phyloP scores from a whole-genome alignment of 1,284 basidiomycete species.

The Macrocystidia cucumis region DNA sequence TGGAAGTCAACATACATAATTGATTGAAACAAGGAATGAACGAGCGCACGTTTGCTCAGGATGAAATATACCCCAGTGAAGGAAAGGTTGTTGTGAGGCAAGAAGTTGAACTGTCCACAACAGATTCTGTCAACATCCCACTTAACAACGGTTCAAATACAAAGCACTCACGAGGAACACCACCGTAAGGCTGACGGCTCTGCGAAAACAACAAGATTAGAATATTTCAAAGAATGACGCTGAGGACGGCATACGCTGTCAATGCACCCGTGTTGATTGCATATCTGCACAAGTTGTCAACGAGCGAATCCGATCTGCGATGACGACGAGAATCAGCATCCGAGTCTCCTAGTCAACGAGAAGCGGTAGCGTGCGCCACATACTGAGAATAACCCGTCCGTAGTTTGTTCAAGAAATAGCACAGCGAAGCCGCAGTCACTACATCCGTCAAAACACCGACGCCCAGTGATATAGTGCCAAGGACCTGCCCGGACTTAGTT shows the following conservation, averaged over 20 bases:
- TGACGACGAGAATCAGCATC: not conserved
- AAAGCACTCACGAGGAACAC: conserved; percentile 41
- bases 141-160: not conserved
- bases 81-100: conserved; percentile 43
- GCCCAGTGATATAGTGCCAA: conserved; percentile 31
- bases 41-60: conserved; percentile 52
- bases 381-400: conserved; percentile 29
- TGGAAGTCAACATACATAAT: conserved; percentile 4
- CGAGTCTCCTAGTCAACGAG: not conserved
- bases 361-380: conserved; percentile 2
- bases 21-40: not conserved
- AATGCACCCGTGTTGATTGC: conserved; percentile 54
- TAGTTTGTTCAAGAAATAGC: conserved; percentile 30
- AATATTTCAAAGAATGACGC: not conserved
- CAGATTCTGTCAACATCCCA: not conserved
- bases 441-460: conserved; percentile 32
- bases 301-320: conserved; percentile 49
- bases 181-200: conserved; percentile 49
- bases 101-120: conserved; percentile 41
- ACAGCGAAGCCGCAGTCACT: conserved; percentile 30
- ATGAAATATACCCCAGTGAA: conserved; percentile 56
- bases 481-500: conserved; percentile 14
- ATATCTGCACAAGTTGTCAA: conserved; percentile 38
- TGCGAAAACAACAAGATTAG: conserved; percentile 17
- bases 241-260: conserved; percentile 36